These are phyloP conservation scores for Candida coleopterorum DNA, from an alignment of 805 yeast genomes.

Conservation along the genomic window DNA sequence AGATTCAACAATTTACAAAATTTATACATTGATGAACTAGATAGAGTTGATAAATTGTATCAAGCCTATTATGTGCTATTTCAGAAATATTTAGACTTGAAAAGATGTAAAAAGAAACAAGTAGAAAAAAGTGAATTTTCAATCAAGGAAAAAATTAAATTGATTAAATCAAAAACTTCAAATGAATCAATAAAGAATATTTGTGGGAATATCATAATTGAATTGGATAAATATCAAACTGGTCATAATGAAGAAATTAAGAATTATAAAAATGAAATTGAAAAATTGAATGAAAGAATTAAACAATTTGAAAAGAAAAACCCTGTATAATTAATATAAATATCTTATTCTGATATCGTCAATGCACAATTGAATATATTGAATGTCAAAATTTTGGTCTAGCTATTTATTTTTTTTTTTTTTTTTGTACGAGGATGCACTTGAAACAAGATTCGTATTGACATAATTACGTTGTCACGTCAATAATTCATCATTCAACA, in stretches of 20 bases:
- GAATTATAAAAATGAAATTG: constrained; percentile 1
- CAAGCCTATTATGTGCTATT: constrained; percentile 27
- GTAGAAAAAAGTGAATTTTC: constrained; percentile 8
- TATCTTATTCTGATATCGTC: neutral
- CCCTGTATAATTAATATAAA: too few relatives aligned
- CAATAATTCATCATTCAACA: too few relatives aligned
- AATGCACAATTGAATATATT: too few relatives aligned
- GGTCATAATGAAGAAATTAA: neutral
- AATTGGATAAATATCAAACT: neutral
- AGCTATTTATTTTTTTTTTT: too few relatives aligned
- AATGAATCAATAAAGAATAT: constrained; percentile 16
- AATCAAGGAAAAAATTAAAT: constrained; percentile 15
- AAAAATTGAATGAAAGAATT: neutral
- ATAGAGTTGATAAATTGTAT: constrained; percentile 22
- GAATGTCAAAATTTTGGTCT: too few relatives aligned
- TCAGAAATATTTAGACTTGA: constrained; percentile 21
- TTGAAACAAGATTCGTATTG: too few relatives aligned
- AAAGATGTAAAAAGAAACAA: constrained; percentile 5
- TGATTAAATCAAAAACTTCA: constrained; percentile 18
- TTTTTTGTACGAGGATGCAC: too few relatives aligned
- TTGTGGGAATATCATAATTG: constrained; percentile 18
- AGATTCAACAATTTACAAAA: constrained; percentile 19
- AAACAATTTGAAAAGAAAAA: neutral
- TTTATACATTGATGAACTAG: constrained; percentile 26
- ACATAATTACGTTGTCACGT: too few relatives aligned